Conservation (phyloP, 1,139 yeast genomes). For the Sugiyamaella paludigena region DNA sequence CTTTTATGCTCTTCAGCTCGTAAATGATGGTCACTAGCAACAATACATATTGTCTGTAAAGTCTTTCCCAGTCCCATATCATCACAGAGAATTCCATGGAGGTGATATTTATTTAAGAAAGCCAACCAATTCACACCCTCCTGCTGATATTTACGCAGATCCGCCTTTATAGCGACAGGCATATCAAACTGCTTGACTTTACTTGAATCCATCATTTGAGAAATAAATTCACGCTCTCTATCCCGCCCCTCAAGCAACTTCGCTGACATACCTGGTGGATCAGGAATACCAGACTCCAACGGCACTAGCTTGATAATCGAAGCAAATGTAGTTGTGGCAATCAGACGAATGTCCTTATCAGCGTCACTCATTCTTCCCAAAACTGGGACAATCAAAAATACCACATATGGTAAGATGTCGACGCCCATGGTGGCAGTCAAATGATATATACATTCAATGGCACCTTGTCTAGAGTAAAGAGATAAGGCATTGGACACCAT, state of each 20-base stretch:
- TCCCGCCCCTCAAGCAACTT: constrained; percentile 86
- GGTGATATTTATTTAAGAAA: constrained; percentile 87
- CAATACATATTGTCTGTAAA: constrained; percentile 92
- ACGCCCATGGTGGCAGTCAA: constrained; percentile 83
- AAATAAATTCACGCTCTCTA: constrained; percentile 88
- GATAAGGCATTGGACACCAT: constrained; percentile 78
- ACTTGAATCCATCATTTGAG: constrained; percentile 98
- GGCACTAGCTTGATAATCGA: constrained; percentile 94
- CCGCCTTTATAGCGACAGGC: constrained; percentile 91
- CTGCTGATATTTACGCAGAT: constrained; percentile 91
- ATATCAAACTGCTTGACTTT: constrained; percentile 83
- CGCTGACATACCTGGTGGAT: constrained; percentile 88
- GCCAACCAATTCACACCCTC: constrained; percentile 99
- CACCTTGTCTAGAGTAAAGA: constrained; percentile 83
- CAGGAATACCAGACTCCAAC: constrained; percentile 94
- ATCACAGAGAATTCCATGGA: constrained; percentile 96
- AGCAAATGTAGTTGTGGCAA: constrained; percentile 96
- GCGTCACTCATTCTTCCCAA: constrained; percentile 98
- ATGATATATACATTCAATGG: constrained; percentile 87
- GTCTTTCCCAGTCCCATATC: constrained; percentile 99
- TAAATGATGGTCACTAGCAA: constrained; percentile 90
- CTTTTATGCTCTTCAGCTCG: constrained; percentile 64
- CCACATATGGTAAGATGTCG: constrained; percentile 88
- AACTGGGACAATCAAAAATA: constrained; percentile 92
- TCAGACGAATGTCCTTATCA: constrained; percentile 78